These are phyloP conservation scores for Ligustrum vulgare DNA, from an alignment of 257 asterid genomes.

Conservation along the genomic window DNA sequence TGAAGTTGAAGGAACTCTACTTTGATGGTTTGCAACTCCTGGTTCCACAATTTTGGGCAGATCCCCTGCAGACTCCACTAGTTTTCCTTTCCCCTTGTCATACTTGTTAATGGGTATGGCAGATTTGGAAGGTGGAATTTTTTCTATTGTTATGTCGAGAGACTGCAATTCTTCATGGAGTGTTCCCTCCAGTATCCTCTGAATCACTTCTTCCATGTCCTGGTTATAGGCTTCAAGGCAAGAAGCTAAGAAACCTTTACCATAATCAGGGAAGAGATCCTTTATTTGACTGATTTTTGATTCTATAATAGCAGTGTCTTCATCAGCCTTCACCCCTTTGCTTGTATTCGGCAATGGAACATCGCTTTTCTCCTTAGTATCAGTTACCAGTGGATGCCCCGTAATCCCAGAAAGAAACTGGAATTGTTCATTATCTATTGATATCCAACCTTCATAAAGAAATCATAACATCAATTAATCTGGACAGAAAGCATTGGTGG, in stretches of 20 bases:
- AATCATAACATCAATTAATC: conserved; percentile 18
- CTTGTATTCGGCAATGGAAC: conserved; percentile 30
- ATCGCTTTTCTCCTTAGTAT: conserved; percentile 23
- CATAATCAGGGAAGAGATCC: conserved; percentile 89
- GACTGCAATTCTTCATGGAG: conserved; percentile 80
- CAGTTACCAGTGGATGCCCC: conserved; percentile 39
- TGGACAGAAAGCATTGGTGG: conserved; percentile 9
- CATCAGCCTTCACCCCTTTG: conserved; percentile 47
- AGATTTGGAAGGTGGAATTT: conserved; percentile 50
- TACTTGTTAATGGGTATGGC: conserved; percentile 29
- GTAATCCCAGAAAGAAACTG: conserved; percentile 61
- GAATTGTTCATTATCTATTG: conserved; percentile 69
- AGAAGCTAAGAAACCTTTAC: conserved; percentile 78
- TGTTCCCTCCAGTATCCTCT: conserved; percentile 87
- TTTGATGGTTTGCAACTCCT: conserved; percentile 25
- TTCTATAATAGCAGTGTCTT: conserved; percentile 71
- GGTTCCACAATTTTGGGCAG: conserved; percentile 32
- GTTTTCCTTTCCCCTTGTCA: conserved; percentile 84
- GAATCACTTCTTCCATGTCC: conserved; percentile 87
- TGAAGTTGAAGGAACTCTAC: conserved; percentile 46
- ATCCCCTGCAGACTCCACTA: conserved; percentile 37
- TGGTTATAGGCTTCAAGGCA: conserved; percentile 94
- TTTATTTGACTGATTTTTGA: conserved; percentile 91
- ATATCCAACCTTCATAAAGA: conserved; percentile 73
- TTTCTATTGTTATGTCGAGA: conserved; percentile 61